Evolutionary conservation across 2,329 filamentous ascomycete species (phyloP).

Genomic region (Sclerotiophoma versabilis): DNA sequence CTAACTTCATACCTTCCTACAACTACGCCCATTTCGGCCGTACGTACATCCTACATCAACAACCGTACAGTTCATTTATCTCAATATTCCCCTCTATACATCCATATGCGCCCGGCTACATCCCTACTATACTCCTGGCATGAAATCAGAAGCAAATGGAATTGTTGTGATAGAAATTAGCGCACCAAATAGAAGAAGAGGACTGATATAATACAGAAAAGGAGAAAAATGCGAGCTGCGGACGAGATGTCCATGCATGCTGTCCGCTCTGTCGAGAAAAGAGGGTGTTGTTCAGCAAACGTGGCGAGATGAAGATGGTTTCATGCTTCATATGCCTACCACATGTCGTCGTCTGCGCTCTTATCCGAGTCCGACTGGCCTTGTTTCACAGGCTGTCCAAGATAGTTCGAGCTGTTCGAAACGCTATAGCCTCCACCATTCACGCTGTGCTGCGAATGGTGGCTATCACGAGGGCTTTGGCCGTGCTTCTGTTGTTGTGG

Average conservation of each 20-base stretch:
- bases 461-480: constrained; percentile 40
- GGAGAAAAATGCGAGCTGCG: constrained; percentile 6
- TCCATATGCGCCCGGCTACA: constrained; percentile 9
- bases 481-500: constrained; percentile 29
- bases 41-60: constrained; percentile 2
- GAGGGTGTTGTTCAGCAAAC: constrained; percentile 1
- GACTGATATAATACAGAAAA: constrained; percentile 9
- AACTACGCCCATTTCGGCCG: background rate
- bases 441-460: constrained; percentile 41
- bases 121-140: constrained; percentile 9
- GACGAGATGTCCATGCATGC: background rate
- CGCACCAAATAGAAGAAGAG: constrained; percentile 9
- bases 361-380: constrained; percentile 41
- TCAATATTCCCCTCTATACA: constrained; percentile 5
- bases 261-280: constrained; percentile 10
- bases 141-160: constrained; percentile 3
- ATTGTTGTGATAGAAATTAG: constrained; percentile 12
- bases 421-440: constrained; percentile 46
- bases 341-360: constrained; percentile 49
- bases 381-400: constrained; percentile 39
- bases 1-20: background rate
- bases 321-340: constrained; percentile 28
- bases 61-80: constrained; percentile 5
- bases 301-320: background rate
- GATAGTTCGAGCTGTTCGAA: constrained; percentile 45